A percentile compares a stretch with the other conserved stretches of the same genome.
Conservation (phyloP, 2,329 filamentous ascomycete species). For the Ilyonectria sp. region DNA sequence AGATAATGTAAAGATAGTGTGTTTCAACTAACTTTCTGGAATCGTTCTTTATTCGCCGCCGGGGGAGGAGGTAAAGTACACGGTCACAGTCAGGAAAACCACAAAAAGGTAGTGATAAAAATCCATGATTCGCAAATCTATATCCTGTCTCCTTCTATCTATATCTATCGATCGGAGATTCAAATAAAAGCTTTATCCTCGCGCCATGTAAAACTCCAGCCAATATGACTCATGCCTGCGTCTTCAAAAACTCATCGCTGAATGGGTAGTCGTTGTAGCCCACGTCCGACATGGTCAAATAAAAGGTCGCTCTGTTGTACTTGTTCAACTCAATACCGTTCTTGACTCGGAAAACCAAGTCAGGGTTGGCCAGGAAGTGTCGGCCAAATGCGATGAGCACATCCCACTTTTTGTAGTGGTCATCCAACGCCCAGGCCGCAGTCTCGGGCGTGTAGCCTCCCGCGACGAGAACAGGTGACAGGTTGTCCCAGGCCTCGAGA, state of each 20-base stretch:
- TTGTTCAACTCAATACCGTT: conserved; percentile 41
- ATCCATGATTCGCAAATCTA: no score
- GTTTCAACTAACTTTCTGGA: no score
- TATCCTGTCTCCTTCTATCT: no score
- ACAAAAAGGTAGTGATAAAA: no score
- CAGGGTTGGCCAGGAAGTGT: conserved; percentile 49
- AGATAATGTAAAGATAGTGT: no score
- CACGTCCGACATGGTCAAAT: conserved; percentile 34
- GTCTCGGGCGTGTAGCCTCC: conserved; percentile 43
- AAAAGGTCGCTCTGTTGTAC: conserved; percentile 48
- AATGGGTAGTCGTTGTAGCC: conserved; percentile 44
- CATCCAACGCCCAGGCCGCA: conserved; percentile 40
- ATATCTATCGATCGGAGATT: no score
- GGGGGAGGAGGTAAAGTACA: no score
- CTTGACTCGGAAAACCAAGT: conserved; percentile 48
- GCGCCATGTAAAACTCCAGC: not conserved
- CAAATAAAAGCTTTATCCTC: no score
- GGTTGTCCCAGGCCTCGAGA: conserved; percentile 49
- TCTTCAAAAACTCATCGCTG: conserved; percentile 5
- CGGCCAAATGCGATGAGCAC: conserved; percentile 51
- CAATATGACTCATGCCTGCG: not conserved
- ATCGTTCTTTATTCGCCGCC: no score
- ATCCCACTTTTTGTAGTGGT: conserved; percentile 48
- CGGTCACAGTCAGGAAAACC: no score
- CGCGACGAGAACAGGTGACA: conserved; percentile 48